A percentile compares a stretch with the other conserved stretches of the same genome.
These are phyloP conservation scores for Brassica cretica DNA, from an alignment of 345 rosid species.

Conservation along the genomic window DNA sequence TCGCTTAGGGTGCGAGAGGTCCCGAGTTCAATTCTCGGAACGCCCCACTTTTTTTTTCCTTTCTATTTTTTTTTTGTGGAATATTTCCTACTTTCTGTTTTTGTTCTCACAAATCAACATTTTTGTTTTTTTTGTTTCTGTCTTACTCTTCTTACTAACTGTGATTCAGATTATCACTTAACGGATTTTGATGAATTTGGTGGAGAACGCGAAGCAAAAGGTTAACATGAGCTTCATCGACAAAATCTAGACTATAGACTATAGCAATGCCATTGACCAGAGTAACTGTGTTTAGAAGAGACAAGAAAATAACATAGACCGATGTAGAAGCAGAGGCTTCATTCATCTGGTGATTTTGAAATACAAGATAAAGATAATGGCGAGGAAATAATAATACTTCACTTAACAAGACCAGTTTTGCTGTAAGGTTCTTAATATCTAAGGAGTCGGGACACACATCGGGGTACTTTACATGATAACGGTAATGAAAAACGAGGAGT, in stretches of 20 bases:
- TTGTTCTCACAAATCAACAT: background rate
- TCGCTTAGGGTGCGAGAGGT: conserved; percentile 95
- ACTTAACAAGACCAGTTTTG: background rate
- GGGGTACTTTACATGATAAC: background rate
- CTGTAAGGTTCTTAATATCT: background rate
- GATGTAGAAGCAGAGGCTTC: too few species aligned
- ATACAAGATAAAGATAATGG: too few species aligned
- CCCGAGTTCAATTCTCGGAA: conserved; percentile 77
- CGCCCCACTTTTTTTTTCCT: conserved; percentile 45
- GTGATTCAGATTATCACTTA: background rate
- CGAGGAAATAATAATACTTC: too few species aligned
- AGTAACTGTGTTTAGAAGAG: background rate
- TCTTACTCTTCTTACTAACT: background rate
- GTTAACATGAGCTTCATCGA: background rate
- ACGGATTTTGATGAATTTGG: background rate
- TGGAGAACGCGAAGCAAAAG: background rate
- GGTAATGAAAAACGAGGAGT: background rate
- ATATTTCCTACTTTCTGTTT: too few species aligned
- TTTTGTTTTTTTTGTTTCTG: background rate
- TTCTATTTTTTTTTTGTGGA: too few species aligned
- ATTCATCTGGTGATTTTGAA: too few species aligned
- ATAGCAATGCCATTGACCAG: background rate
- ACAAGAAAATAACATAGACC: background rate
- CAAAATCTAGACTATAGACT: background rate
- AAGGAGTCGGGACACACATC: background rate